These are phyloP conservation scores for Aureobasidium uvarum DNA, from an alignment of 2,329 filamentous ascomycete genomes.

Conservation along the genomic window DNA sequence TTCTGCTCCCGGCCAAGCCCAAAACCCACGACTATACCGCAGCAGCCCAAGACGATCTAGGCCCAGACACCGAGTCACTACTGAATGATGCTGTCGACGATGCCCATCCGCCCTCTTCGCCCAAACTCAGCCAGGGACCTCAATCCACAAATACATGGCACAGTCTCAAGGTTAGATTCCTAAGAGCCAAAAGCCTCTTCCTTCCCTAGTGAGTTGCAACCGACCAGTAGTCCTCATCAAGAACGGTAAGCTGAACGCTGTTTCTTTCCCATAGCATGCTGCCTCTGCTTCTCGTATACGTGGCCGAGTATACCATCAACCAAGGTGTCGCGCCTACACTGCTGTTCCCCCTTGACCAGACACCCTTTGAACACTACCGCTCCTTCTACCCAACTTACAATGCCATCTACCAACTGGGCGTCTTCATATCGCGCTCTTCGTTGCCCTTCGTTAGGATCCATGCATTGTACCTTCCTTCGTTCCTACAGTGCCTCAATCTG, in stretches of 20 bases:
- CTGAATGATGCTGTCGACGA: background rate
- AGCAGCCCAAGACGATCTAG: conserved; percentile 42
- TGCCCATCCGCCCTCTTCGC: background rate
- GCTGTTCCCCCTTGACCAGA: conserved; percentile 72
- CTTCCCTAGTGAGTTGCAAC: conserved; percentile 59
- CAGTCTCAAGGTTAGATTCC: conserved; percentile 46
- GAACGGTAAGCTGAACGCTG: conserved; percentile 23
- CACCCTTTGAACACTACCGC: conserved; percentile 77
- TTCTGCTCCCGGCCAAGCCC: conserved; percentile 64
- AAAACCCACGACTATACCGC: conserved; percentile 52
- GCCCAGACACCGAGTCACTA: conserved; percentile 31
- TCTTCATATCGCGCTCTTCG: conserved; percentile 90
- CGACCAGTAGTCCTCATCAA: background rate
- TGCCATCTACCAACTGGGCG: conserved; percentile 90
- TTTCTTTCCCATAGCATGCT: conserved; percentile 62
- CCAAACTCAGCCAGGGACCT: background rate
- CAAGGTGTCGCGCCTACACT: conserved; percentile 89
- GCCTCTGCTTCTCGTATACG: conserved; percentile 85
- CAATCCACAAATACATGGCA: conserved; percentile 3
- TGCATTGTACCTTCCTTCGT: conserved; percentile 74
- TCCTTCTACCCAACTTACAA: conserved; percentile 94
- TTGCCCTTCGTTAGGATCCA: conserved; percentile 83
- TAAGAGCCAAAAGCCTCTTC: conserved; percentile 67
- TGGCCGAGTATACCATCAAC: conserved; percentile 97
- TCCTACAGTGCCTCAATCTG: conserved; percentile 80